phyloP scores from a whole-genome alignment of 192 early-diverging fungal species.

The Linnemannia elongata region DNA sequence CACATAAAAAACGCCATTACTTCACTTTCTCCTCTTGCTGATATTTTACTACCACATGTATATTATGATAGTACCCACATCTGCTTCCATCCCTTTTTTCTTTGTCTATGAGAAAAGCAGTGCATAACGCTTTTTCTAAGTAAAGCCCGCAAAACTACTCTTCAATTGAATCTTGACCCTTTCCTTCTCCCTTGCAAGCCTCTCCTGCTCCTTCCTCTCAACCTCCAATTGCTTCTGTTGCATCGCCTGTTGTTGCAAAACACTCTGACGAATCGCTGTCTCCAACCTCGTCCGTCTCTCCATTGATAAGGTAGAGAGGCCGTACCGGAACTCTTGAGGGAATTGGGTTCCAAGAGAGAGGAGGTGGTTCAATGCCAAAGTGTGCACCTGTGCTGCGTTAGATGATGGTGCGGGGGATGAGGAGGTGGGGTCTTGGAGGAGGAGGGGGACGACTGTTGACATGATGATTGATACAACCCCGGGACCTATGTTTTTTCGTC shows the following conservation, averaged over 20 bases:
- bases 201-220: constrained; percentile 48
- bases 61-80: too few species aligned
- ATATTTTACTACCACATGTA: too few species aligned
- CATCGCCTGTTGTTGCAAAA: constrained; percentile 58
- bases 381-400: constrained; percentile 43
- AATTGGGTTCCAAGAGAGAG: constrained; percentile 57
- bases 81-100: too few species aligned
- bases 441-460: constrained; percentile 60
- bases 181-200: constrained; percentile 33
- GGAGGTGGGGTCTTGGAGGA: constrained; percentile 49
- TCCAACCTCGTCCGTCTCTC: constrained; percentile 64
- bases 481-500: constrained; percentile 30
- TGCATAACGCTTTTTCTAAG: background rate
- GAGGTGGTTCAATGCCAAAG: constrained; percentile 57
- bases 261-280: constrained; percentile 61
- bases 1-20: background rate
- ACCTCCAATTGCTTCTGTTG: constrained; percentile 54
- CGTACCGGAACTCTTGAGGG: constrained; percentile 60
- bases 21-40: too few species aligned
- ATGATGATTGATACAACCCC: constrained; percentile 58
- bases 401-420: constrained; percentile 5
- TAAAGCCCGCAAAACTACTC: constrained; percentile 52
- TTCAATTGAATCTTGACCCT: constrained; percentile 49
- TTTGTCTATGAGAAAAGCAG: background rate
- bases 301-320: constrained; percentile 41